Conservation (phyloP, 371 early-diverging fungal genomes). For the Rhizopus stolonifer region DNA sequence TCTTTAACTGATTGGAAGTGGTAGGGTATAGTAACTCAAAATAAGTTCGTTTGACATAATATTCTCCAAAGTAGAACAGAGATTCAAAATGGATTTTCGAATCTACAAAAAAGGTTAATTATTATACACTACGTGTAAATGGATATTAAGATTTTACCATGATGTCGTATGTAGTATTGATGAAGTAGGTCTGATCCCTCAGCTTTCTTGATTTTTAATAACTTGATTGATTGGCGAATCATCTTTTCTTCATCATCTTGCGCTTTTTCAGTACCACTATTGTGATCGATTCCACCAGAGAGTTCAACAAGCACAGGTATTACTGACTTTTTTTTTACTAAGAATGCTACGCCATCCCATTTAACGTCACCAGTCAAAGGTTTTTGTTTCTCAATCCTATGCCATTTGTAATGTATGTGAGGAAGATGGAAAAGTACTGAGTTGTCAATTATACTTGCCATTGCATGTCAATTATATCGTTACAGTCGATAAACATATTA, state of each 20-base stretch:
- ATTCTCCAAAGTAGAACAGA: conserved; percentile 5
- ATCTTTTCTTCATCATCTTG: conserved; percentile 14
- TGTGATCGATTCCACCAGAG: conserved; percentile 9
- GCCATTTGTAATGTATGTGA: conserved; percentile 7
- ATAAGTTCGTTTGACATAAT: conserved; percentile 5
- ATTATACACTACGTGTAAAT: conserved; percentile 3
- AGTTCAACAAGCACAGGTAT: conserved; percentile 17
- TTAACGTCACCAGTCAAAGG: conserved; percentile 11
- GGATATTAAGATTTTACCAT: conserved; percentile 4
- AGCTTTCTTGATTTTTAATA: conserved; percentile 13
- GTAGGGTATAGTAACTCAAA: conserved; percentile 2
- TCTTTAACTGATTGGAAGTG: conserved; percentile 1
- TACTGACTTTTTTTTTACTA: conserved; percentile 10
- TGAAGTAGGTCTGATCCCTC: conserved; percentile 6
- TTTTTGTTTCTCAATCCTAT: conserved; percentile 17
- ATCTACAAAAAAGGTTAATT: conserved; percentile 2
- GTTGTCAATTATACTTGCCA: conserved; percentile 9
- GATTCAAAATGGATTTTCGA: conserved; percentile 8
- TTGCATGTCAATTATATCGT: conserved; percentile 14
- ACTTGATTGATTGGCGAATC: conserved; percentile 5
- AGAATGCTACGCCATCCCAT: conserved; percentile 19
- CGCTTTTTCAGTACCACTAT: conserved; percentile 10
- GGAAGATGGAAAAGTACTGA: conserved; percentile 2
- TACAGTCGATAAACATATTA: conserved; percentile 11
- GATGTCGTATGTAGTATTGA: conserved; percentile 10